Evolutionary conservation across 2,329 filamentous ascomycete species (phyloP), one percentile per base, ranked within the genome.

Genomic region (Aspergillus sp.): DNA sequence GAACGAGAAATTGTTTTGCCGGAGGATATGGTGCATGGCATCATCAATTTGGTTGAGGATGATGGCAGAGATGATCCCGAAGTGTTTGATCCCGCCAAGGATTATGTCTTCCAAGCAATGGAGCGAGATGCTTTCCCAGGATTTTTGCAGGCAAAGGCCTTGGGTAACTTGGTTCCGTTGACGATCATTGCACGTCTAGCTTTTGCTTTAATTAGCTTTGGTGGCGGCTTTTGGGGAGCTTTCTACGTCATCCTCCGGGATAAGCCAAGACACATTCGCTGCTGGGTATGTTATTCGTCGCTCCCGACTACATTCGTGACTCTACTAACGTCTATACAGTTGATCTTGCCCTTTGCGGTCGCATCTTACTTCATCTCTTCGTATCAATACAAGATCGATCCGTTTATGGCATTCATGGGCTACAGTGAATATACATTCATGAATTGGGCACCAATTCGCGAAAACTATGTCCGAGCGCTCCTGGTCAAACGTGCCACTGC

Each of bases 31-130:
- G 85, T 91, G 0, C 79, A 86, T 43, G 84, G 90, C 26, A 90
- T 97, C 47, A 94, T 90, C 33, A 78, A 83, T 13, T 81, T 88
- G 10, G 94, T 98, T 50, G 93, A 98, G 69, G 86, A 91, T 54
- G 84, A 89, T 52, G 88, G 89, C 37, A 83, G 93, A 56, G 93
- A 97, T 59, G 93, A 98, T 62, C 93, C 93, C 0, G 93, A 98
- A 66, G 86, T 98, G 9, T 98, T 98, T 59, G 93, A 97, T 64
- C 83, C 88, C 13, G 93, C 93, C 43, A 98, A 98, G 74, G 93
- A 98, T 71, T 98, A 97, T 65, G 93, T 97, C 50, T 98, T 97
- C 68, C 94, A 98, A 70, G 94, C 94, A 30, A 98, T 98, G 93
- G 94, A 98, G 71, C 82, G 94, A 44, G 93, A 98, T 71, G 93